Percentiles rank a stretch among this genome's conserved stretches.
Evolutionary conservation across 2,329 filamentous ascomycete genomes (phyloP).

Genomic region (Tolypocladium inflatum): DNA sequence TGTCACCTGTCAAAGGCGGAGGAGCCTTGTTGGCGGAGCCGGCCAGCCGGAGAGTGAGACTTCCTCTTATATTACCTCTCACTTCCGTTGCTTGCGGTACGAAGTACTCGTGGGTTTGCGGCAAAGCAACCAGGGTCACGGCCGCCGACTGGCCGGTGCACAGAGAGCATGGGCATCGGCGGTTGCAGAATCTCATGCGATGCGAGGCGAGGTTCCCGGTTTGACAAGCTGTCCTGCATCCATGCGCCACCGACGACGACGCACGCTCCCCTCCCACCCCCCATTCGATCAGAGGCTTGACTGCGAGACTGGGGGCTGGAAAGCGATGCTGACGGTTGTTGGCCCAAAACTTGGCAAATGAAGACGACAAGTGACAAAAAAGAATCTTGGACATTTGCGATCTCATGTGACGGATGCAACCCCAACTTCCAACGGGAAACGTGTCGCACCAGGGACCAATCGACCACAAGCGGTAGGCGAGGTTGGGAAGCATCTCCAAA

Average conservation of each 20-base stretch:
- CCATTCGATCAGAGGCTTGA: background rate
- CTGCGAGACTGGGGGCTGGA: background rate
- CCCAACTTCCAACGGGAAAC: background rate
- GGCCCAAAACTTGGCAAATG: background rate
- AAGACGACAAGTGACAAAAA: background rate
- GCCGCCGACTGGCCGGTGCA: background rate
- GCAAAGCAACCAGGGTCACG: background rate
- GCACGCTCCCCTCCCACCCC: background rate
- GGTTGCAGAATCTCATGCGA: conserved; percentile 1
- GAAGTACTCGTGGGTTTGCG: background rate
- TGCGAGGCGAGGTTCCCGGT: background rate
- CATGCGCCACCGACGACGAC: background rate
- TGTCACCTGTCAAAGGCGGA: background rate
- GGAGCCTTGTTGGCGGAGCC: background rate
- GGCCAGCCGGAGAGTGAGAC: background rate
- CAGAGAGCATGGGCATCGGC: background rate
- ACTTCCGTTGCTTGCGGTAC: background rate
- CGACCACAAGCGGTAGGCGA: background rate
- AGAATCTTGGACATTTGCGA: background rate
- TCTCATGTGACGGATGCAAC: background rate
- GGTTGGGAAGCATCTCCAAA: background rate
- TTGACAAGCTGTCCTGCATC: conserved; percentile 2
- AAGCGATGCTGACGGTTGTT: background rate
- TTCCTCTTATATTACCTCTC: background rate
- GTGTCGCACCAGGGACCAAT: background rate